phyloP scores from a whole-genome alignment of 768 basidiomycete genomes.

The Coprinopsis cinerea region DNA sequence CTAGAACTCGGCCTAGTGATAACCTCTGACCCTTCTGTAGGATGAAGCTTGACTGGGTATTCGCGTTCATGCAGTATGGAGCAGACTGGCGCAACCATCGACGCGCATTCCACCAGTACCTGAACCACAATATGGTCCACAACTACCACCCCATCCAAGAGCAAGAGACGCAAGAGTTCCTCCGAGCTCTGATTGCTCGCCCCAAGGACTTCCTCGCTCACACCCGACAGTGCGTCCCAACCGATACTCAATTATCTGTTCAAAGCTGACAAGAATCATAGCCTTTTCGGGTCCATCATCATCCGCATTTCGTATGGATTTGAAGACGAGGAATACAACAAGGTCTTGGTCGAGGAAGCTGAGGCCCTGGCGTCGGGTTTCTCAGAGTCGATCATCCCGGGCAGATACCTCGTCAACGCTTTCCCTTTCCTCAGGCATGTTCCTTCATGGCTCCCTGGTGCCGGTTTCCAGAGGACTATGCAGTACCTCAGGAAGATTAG shows the following conservation, averaged over 20 bases:
- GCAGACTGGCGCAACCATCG: constrained; percentile 23
- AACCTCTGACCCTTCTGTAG: constrained; percentile 9
- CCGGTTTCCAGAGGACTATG: constrained; percentile 36
- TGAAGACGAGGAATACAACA: neutral
- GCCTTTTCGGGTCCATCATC: constrained; percentile 5
- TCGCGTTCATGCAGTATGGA: constrained; percentile 21
- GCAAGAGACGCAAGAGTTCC: constrained; percentile 17
- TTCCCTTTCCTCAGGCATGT: constrained; percentile 22
- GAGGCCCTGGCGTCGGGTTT: constrained; percentile 20
- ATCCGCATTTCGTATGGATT: constrained; percentile 11
- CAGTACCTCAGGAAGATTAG: constrained; percentile 24
- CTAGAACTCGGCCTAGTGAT: neutral
- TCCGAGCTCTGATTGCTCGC: constrained; percentile 15
- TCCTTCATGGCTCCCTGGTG: constrained; percentile 39
- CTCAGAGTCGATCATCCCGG: constrained; percentile 20
- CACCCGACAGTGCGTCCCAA: constrained; percentile 20
- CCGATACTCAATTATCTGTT: neutral
- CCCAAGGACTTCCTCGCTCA: constrained; percentile 22
- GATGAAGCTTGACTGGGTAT: constrained; percentile 20
- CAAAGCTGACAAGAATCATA: neutral
- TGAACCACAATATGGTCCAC: constrained; percentile 18
- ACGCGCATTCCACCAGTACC: constrained; percentile 19
- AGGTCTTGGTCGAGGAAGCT: constrained; percentile 18
- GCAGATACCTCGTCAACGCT: constrained; percentile 24
- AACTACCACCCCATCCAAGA: constrained; percentile 20